A percentile compares a stretch with the other conserved stretches of the same genome.
phyloP scores from a whole-genome alignment of 371 early-diverging fungal genomes.

The Modicella reniformis region DNA sequence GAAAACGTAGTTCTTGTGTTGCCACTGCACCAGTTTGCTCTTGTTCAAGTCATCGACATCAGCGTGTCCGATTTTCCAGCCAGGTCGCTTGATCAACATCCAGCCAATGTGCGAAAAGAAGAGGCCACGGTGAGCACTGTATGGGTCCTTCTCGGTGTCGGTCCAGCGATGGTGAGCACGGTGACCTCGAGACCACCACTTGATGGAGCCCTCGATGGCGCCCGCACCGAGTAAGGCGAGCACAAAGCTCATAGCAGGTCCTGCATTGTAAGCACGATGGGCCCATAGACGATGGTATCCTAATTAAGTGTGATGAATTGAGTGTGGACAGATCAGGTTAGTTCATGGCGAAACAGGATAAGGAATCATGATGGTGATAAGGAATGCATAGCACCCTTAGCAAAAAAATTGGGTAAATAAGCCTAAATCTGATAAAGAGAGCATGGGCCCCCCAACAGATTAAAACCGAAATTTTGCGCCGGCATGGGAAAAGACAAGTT shows the following conservation, averaged over 20 bases:
- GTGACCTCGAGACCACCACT: slow-evolving; percentile 91
- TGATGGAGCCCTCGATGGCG: slow-evolving; percentile 85
- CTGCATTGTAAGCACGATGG: slow-evolving; percentile 81
- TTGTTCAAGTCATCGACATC: slow-evolving; percentile 89
- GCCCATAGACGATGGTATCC: slow-evolving; percentile 86
- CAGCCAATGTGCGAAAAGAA: slow-evolving; percentile 93
- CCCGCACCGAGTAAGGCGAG: slow-evolving; percentile 77
- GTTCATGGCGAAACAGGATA: slow-evolving; percentile 1
- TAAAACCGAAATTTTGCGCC: neutral
- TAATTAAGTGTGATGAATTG: slow-evolving; percentile 6
- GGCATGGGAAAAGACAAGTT: neutral
- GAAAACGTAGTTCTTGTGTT: slow-evolving; percentile 85
- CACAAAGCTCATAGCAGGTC: slow-evolving; percentile 66
- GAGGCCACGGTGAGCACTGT: slow-evolving; percentile 88
- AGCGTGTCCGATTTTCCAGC: slow-evolving; percentile 79
- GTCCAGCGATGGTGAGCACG: slow-evolving; percentile 95
- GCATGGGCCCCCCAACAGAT: slow-evolving; percentile 30
- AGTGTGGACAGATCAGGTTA: neutral
- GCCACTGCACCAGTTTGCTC: slow-evolving; percentile 82
- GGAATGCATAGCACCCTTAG: slow-evolving; percentile 18
- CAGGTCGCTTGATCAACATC: slow-evolving; percentile 89
- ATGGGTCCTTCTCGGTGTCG: slow-evolving; percentile 93
- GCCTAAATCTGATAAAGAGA: neutral
- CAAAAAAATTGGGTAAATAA: slow-evolving; percentile 16
- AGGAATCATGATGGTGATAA: neutral